Evolutionary conservation across 2,329 filamentous ascomycete genomes (phyloP), one percentile per base, ranked within the genome.

Genomic region (Colletotrichum filicis): DNA sequence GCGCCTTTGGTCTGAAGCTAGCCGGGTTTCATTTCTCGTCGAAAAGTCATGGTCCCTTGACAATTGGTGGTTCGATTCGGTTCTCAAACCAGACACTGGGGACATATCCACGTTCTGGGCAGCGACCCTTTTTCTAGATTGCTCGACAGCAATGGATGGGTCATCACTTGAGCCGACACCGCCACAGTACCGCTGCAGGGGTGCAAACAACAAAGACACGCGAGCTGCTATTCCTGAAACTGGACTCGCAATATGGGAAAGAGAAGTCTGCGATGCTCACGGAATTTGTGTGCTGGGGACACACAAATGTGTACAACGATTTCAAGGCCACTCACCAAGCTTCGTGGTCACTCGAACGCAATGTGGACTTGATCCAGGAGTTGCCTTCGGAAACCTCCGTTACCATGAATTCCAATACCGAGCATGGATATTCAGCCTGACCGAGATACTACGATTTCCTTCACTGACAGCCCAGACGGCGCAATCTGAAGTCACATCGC

Each of bases 401-500:
- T 19, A 11, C 37, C 12, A n/a, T 26, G 14, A 5, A 24, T 24
- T n/a, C 12, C 8, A 37, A 53, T 37, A 26, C 28, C n/a, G 26
- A 52, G 26, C 26, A 52, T 32, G 26, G 59, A 42, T 28, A 35
- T 28, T 19, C 35, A 30, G 28, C 32, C n/a, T 30, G 61, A 55
- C 49, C 19, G 14, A 14, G 49, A 32, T 26, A 12, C 28, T 49
- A 16, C 26, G 19, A 16, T 24, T 28, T 46, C 42, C 26, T 19
- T 8, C 28, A 52, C 30, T 30, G 22, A 46, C 42, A 49, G 42
- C 42, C 26, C 26, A 52, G 59, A 32, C 6, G 30, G 66, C 55
- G n/a, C 42, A 57, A 60, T 59, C 57, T 64, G 55, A 19, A 59
- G 60, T 73, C 49, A 61, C 66, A 73, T 73, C 70, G 66, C 60